Conservation (phyloP, 176 grass and related monocot genomes). For the Pontederia paniculata region DNA sequence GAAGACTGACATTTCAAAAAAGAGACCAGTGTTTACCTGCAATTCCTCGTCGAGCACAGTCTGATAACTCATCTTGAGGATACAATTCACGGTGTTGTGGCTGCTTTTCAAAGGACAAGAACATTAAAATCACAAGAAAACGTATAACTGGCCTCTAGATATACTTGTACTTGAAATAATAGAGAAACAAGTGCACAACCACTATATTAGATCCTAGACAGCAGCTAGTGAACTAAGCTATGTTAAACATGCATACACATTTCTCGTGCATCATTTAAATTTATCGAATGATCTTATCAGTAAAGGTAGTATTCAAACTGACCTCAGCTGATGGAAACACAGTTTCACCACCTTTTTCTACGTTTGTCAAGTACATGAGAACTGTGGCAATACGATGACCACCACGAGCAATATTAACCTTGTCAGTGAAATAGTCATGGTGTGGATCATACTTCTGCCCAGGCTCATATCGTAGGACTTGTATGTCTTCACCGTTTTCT, state of each 20-base stretch:
- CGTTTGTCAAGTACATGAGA: constrained; percentile 73
- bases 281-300: neutral
- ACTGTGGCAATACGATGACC: constrained; percentile 85
- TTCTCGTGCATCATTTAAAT: too few relatives aligned
- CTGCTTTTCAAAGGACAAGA: constrained; percentile 26
- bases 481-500: constrained; percentile 96
- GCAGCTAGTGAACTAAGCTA: too few relatives aligned
- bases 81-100: constrained; percentile 16
- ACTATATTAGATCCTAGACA: too few relatives aligned
- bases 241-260: too few relatives aligned
- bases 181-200: too few relatives aligned
- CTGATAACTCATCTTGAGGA: constrained; percentile 54
- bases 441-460: constrained; percentile 80
- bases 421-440: constrained; percentile 82
- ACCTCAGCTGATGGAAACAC: constrained; percentile 86
- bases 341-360: constrained; percentile 83
- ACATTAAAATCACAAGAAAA: neutral
- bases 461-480: constrained; percentile 64
- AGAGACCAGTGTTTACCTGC: constrained; percentile 31
- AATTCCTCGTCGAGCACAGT: constrained; percentile 66
- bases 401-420: constrained; percentile 59
- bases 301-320: neutral
- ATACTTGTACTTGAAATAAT: too few relatives aligned
- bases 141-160: too few relatives aligned
- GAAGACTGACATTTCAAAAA: neutral